These are phyloP conservation scores for Xerocomus brunneocitrinus DNA, from an alignment of 768 basidiomycete species.

Conservation along the genomic window DNA sequence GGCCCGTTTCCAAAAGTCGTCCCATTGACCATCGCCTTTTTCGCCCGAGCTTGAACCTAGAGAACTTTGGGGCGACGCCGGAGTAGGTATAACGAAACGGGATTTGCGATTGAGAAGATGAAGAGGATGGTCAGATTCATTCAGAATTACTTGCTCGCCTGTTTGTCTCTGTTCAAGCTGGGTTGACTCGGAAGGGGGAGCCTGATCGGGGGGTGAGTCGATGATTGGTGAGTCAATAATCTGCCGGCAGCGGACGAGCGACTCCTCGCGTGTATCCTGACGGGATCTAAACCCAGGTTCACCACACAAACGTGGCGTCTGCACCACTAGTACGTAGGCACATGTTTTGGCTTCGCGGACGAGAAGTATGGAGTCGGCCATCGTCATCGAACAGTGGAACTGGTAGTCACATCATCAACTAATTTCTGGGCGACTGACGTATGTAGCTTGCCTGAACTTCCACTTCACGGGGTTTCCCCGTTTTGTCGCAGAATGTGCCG, in stretches of 20 bases:
- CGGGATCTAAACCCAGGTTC: slow-evolving; percentile 89
- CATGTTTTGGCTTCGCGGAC: slow-evolving; percentile 94
- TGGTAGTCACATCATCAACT: slow-evolving; percentile 28
- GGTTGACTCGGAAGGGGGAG: slow-evolving; percentile 23
- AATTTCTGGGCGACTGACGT: slow-evolving; percentile 1
- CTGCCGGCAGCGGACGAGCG: slow-evolving; percentile 75
- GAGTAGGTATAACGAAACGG: slow-evolving; percentile 41
- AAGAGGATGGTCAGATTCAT: slow-evolving; percentile 53
- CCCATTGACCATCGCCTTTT: slow-evolving; percentile 15
- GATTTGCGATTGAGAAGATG: slow-evolving; percentile 47
- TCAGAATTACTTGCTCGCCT: slow-evolving; percentile 33
- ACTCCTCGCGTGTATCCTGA: slow-evolving; percentile 60
- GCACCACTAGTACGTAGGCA: slow-evolving; percentile 88
- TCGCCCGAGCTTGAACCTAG: slow-evolving; percentile 14
- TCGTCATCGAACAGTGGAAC: slow-evolving; percentile 96
- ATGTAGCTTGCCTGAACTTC: slow-evolving; percentile 79
- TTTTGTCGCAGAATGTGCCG: slow-evolving; percentile 92
- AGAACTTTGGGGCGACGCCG: slow-evolving; percentile 16
- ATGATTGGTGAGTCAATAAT: slow-evolving; percentile 39
- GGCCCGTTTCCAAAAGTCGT: slow-evolving; percentile 27
- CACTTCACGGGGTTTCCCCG: slow-evolving; percentile 78
- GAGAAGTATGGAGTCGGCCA: slow-evolving; percentile 84
- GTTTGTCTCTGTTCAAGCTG: slow-evolving; percentile 29
- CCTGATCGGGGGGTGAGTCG: slow-evolving; percentile 8
- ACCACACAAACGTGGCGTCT: slow-evolving; percentile 90